Evolutionary conservation across 768 basidiomycete genomes (phyloP).

Genomic region (Rhizopogon vinicolor): DNA sequence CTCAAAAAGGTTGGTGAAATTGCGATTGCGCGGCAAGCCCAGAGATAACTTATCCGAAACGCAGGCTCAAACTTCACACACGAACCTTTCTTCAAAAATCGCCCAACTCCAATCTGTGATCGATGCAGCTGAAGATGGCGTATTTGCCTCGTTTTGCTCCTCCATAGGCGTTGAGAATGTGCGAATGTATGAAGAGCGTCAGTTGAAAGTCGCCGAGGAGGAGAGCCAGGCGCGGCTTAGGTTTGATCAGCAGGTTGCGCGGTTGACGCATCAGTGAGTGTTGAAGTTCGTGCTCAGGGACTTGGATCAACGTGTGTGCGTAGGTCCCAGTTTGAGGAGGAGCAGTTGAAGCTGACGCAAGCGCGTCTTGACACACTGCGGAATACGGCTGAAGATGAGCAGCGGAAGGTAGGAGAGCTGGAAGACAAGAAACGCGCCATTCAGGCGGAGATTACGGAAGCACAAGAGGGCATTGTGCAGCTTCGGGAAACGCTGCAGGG

Average conservation of each 20-base stretch:
- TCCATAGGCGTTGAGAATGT: constrained; percentile 78
- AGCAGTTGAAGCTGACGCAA: constrained; percentile 61
- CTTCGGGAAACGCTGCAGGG: constrained; percentile 59
- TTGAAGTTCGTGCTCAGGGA: not conserved
- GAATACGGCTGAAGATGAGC: constrained; percentile 47
- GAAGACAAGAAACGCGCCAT: constrained; percentile 50
- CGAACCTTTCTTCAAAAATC: constrained; percentile 50
- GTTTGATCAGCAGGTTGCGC: constrained; percentile 82
- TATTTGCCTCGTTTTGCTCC: constrained; percentile 76
- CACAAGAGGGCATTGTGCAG: constrained; percentile 48
- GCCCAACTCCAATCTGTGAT: constrained; percentile 51
- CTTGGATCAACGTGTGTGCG: not conserved
- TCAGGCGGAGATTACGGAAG: constrained; percentile 54
- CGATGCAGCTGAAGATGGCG: constrained; percentile 72
- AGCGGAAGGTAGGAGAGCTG: constrained; percentile 46
- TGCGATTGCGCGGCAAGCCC: not conserved
- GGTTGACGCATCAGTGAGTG: constrained; percentile 78
- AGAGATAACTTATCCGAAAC: not conserved
- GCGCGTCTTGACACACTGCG: constrained; percentile 59
- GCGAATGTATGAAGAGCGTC: constrained; percentile 90
- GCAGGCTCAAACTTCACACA: constrained; percentile 53
- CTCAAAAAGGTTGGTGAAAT: constrained; percentile 54
- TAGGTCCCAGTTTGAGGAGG: constrained; percentile 78
- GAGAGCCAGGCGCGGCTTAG: constrained; percentile 80
- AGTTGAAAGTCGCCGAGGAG: constrained; percentile 83